phyloP scores from a whole-genome alignment of 1,284 basidiomycete genomes.

The Cryptococcus neoformans region DNA sequence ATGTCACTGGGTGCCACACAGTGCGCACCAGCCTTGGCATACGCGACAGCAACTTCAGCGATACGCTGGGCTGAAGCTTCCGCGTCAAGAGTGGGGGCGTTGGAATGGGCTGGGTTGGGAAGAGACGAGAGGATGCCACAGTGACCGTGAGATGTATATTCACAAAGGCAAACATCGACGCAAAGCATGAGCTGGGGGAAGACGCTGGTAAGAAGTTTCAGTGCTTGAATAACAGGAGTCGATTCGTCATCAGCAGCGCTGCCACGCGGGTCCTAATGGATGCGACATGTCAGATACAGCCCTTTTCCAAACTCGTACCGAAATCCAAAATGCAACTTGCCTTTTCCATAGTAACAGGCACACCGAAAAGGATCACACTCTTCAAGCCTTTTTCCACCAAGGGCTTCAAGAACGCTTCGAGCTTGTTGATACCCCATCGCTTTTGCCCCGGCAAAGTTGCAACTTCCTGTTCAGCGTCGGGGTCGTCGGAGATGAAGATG shows the following conservation, averaged over 20 bases:
- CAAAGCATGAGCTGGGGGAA: conserved; percentile 87
- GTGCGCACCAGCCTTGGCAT: conserved; percentile 92
- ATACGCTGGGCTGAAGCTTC: conserved; percentile 76
- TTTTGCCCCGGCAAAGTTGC: conserved; percentile 77
- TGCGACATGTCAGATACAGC: background rate
- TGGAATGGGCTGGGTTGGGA: conserved; percentile 37
- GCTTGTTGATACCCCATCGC: conserved; percentile 89
- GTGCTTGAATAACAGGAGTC: conserved; percentile 91
- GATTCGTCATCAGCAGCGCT: conserved; percentile 83
- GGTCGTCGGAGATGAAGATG: conserved; percentile 92
- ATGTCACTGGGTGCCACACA: conserved; percentile 99
- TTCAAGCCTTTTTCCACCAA: conserved; percentile 84
- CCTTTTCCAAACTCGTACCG: no score
- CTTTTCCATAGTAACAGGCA: conserved; percentile 80
- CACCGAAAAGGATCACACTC: conserved; percentile 95
- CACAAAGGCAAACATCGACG: conserved; percentile 97
- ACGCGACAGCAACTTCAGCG: conserved; percentile 86
- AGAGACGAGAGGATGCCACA: conserved; percentile 70
- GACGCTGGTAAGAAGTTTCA: conserved; percentile 68
- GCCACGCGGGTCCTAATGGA: conserved; percentile 69
- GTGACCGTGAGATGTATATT: conserved; percentile 98
- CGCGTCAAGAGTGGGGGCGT: conserved; percentile 54
- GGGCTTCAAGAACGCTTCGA: conserved; percentile 83
- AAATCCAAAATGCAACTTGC: conserved; percentile 48
- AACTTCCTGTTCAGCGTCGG: conserved; percentile 74